These are phyloP conservation scores for Cyclanthera cordifolia DNA, from an alignment of 306 rosid genomes.

Conservation along the genomic window DNA sequence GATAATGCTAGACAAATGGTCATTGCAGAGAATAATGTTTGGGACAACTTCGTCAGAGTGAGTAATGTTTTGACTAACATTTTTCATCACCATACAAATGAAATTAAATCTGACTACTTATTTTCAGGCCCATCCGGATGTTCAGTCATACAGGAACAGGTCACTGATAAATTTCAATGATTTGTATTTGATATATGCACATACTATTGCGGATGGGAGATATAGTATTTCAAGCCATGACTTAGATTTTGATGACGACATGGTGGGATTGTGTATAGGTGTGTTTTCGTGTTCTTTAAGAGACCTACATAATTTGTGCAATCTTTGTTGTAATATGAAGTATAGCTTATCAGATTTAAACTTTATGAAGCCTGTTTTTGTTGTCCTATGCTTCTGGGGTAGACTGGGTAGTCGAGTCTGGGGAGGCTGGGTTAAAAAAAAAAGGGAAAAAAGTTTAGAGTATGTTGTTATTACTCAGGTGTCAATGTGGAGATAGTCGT, in stretches of 20 bases:
- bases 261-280: constrained; percentile 32
- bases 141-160: constrained; percentile 33
- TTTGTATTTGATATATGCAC: constrained; percentile 45
- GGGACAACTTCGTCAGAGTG: constrained; percentile 43
- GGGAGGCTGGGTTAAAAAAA: background rate
- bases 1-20: constrained; percentile 33
- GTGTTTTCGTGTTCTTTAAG: constrained; percentile 19
- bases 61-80: constrained; percentile 1
- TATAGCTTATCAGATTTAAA: background rate
- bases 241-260: constrained; percentile 37
- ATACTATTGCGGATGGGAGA: constrained; percentile 48
- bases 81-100: background rate
- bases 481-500: background rate
- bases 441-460: background rate
- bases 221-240: constrained; percentile 56
- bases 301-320: background rate
- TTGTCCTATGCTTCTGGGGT: background rate
- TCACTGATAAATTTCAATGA: constrained; percentile 28
- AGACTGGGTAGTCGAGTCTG: background rate
- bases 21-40: constrained; percentile 28
- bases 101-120: constrained; percentile 14
- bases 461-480: background rate
- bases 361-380: background rate
- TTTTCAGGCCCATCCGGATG: constrained; percentile 40
- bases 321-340: background rate